phyloP scores from a whole-genome alignment of 2,329 filamentous ascomycete genomes.

The Didymella sp. region DNA sequence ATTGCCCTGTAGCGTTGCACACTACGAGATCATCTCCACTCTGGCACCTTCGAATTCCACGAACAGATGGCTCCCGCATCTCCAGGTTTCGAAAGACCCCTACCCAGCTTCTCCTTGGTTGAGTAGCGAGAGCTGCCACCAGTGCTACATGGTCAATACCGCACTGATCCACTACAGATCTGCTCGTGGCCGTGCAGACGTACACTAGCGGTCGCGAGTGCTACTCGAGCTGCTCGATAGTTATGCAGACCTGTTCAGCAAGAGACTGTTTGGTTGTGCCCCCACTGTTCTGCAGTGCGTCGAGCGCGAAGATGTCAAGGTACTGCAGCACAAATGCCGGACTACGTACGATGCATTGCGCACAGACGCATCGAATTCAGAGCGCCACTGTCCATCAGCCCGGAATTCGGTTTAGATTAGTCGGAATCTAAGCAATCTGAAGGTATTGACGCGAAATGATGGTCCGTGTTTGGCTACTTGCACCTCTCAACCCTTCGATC shows the following conservation, averaged over 20 bases:
- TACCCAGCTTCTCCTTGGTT: background rate
- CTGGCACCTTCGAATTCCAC: constrained; percentile 1
- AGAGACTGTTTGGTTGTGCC: background rate
- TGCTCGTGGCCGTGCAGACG: background rate
- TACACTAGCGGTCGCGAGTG: background rate
- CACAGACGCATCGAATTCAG: background rate
- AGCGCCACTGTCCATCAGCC: constrained; percentile 4
- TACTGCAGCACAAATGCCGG: background rate
- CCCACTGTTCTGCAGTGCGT: constrained; percentile 6
- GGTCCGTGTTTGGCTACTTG: background rate
- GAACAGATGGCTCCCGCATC: constrained; percentile 6
- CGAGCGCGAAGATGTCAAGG: background rate
- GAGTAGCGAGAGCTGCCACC: background rate
- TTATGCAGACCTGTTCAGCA: background rate
- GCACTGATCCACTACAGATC: background rate
- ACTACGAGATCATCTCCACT: background rate
- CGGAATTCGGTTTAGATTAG: constrained; percentile 5
- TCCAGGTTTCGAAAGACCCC: constrained; percentile 7
- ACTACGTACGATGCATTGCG: background rate
- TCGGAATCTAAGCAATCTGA: background rate
- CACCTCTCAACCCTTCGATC: background rate
- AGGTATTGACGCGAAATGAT: background rate
- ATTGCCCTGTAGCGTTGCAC: constrained; percentile 10
- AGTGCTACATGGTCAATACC: constrained; percentile 2
- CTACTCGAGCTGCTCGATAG: background rate